A percentile compares a stretch with the other conserved stretches of the same genome.
phyloP scores from a whole-genome alignment of 768 basidiomycete genomes.

The Mycena venus region DNA sequence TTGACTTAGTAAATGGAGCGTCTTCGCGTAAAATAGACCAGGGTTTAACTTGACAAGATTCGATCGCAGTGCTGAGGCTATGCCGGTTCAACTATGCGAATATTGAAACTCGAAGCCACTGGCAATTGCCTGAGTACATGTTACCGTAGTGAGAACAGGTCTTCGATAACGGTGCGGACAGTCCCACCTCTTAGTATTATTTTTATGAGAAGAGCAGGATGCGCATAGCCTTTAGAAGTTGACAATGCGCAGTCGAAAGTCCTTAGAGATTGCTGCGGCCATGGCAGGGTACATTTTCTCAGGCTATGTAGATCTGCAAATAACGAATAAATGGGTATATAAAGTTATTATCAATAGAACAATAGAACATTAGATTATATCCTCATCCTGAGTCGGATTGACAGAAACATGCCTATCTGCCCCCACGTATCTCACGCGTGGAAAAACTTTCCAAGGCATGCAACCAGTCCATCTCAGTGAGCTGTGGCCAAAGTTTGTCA shows the following conservation, averaged over 20 bases:
- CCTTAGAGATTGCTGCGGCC: no score
- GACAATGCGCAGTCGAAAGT: no score
- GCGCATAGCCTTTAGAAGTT: no score
- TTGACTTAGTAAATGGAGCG: not conserved
- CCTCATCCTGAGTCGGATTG: not conserved
- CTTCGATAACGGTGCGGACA: no score
- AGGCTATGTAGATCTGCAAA: not conserved
- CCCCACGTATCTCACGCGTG: slow-evolving; percentile 21
- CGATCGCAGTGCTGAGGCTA: not conserved
- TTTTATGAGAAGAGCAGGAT: no score
- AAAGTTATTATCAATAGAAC: no score
- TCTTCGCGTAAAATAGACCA: no score
- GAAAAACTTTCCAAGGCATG: slow-evolving; percentile 19
- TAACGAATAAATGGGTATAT: not conserved
- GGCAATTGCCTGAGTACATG: no score
- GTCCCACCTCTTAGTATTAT: no score
- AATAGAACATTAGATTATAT: not conserved
- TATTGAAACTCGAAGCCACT: no score
- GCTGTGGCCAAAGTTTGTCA: slow-evolving; percentile 30
- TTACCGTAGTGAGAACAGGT: no score
- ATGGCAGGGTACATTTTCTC: no score
- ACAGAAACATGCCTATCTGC: not conserved
- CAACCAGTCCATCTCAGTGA: slow-evolving; percentile 25
- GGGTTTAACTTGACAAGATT: not conserved
- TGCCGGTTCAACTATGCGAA: not conserved